These are phyloP conservation scores for Lachancea mirantina DNA, from an alignment of 805 yeast genomes.

Conservation along the genomic window DNA sequence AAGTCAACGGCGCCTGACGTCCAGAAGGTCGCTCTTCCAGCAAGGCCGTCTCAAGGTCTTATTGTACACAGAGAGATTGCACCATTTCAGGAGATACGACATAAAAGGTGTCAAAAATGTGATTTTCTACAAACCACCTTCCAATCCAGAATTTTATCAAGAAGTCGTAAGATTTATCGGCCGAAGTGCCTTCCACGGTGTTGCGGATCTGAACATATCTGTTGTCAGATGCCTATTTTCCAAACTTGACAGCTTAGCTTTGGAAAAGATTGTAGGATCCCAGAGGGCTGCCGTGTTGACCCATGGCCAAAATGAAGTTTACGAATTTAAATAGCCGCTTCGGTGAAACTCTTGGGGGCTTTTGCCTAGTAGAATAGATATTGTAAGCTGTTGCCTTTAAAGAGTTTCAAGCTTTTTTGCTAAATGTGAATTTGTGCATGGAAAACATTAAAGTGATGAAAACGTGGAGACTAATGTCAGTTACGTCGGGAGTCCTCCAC, in stretches of 20 bases:
- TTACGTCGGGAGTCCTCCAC: too few species aligned
- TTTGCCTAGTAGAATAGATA: too few species aligned
- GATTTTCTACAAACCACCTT: slow-evolving; percentile 76
- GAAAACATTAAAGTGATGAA: too few species aligned
- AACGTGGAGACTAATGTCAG: too few species aligned
- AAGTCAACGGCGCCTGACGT: slow-evolving; percentile 57
- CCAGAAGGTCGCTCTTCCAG: slow-evolving; percentile 64
- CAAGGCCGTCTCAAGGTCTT: slow-evolving; percentile 57
- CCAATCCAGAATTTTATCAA: slow-evolving; percentile 74
- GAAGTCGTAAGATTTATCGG: slow-evolving; percentile 71
- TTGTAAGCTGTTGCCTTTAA: too few species aligned
- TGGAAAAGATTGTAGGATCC: slow-evolving; percentile 81
- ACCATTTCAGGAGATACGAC: slow-evolving; percentile 82
- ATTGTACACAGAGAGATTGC: slow-evolving; percentile 91
- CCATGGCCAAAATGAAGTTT: slow-evolving; percentile 64
- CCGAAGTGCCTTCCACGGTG: slow-evolving; percentile 42
- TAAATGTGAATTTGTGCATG: too few species aligned
- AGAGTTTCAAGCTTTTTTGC: neutral
- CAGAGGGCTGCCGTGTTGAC: slow-evolving; percentile 61
- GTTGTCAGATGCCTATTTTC: slow-evolving; percentile 60
- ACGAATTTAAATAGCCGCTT: slow-evolving; percentile 50
- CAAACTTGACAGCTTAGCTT: slow-evolving; percentile 68
- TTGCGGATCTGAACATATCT: slow-evolving; percentile 49
- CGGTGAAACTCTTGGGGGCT: too few species aligned
- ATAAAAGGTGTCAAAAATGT: slow-evolving; percentile 78